Evolutionary conservation across 1,284 basidiomycete genomes (phyloP).

Genomic region (Cryptococcus jaspeensis): DNA sequence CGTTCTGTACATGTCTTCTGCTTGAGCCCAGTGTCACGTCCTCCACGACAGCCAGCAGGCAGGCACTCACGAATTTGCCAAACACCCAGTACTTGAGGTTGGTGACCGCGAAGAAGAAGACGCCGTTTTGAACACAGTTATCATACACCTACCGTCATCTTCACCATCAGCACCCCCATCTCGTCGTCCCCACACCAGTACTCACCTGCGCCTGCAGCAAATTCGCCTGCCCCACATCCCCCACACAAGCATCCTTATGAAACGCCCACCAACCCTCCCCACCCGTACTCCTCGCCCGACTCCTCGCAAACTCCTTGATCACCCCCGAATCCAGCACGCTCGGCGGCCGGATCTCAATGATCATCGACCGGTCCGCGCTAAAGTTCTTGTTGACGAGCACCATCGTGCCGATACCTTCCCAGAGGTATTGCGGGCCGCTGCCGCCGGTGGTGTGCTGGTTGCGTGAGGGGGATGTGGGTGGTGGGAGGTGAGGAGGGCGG

Average conservation of each 20-base stretch:
- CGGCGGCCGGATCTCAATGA: constrained; percentile 42
- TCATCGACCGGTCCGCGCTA: constrained; percentile 33
- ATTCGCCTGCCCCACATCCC: constrained; percentile 43
- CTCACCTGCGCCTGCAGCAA: constrained; percentile 45
- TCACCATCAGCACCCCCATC: background rate
- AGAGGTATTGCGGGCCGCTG: constrained; percentile 20
- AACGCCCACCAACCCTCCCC: constrained; percentile 36
- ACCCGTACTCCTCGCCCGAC: constrained; percentile 9
- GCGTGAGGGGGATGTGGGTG: background rate
- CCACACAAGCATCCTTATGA: constrained; percentile 26
- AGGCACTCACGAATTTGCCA: constrained; percentile 44
- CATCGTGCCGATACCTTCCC: constrained; percentile 45
- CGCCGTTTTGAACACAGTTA: constrained; percentile 42
- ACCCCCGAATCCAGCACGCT: constrained; percentile 29
- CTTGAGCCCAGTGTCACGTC: background rate
- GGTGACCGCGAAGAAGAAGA: constrained; percentile 45
- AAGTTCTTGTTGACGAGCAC: constrained; percentile 36
- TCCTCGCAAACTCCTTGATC: constrained; percentile 36
- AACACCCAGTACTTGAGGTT: constrained; percentile 49
- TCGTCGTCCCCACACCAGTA: background rate
- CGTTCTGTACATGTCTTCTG: constrained; percentile 24
- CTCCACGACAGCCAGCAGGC: background rate
- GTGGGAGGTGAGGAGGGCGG: constrained; percentile 14
- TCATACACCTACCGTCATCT: constrained; percentile 35
- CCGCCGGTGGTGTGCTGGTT: background rate